These are phyloP conservation scores for Mortierella hygrophila DNA, from an alignment of 192 early-diverging fungal genomes.

Conservation along the genomic window DNA sequence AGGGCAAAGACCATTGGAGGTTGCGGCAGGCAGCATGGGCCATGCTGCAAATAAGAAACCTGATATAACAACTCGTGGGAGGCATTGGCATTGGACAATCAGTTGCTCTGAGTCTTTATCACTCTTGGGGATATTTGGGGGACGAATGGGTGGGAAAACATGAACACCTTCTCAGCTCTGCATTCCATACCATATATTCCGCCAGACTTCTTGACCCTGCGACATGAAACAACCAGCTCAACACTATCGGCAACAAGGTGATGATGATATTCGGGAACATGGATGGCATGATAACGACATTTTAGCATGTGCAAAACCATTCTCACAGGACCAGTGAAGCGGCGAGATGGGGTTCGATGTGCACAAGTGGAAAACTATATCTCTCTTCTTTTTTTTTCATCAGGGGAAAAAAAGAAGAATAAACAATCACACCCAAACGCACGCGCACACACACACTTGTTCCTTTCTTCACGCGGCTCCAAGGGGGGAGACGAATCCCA, in stretches of 20 bases:
- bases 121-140: background rate
- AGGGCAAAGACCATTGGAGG: background rate
- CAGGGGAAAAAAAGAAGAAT: background rate
- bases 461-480: background rate
- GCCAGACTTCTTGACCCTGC: background rate
- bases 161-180: background rate
- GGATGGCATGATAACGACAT: constrained; percentile 22
- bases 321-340: background rate
- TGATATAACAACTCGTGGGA: background rate
- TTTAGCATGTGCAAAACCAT: constrained; percentile 44
- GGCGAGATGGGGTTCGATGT: constrained; percentile 9
- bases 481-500: constrained; percentile 1
- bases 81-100: background rate
- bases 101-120: background rate
- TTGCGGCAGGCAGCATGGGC: background rate
- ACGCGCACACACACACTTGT: background rate
- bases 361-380: constrained; percentile 13
- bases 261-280: background rate
- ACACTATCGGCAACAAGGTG: background rate
- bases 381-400: constrained; percentile 5
- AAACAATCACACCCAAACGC: background rate
- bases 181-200: background rate
- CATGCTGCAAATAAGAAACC: background rate
- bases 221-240: background rate
- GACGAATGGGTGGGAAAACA: background rate